Evolutionary conservation across 441 rosid species (phyloP), one percentile per base, ranked within the genome.

Genomic region (Populus tomentosa): DNA sequence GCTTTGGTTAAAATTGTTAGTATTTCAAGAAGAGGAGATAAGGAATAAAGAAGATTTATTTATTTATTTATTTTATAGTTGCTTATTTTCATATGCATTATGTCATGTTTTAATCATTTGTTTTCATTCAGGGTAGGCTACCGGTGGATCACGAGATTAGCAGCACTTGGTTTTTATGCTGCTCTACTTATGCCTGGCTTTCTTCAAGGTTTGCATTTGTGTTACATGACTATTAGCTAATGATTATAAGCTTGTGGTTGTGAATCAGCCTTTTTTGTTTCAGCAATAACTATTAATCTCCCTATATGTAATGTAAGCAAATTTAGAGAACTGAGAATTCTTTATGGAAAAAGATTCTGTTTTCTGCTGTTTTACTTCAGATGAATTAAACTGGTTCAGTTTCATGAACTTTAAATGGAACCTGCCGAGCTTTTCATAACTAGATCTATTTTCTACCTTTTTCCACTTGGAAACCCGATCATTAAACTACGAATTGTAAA

Each of bases 71-170:
- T 20, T 71, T 24, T 5, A 38, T 30, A 3, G 26, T 20, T 75
- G 62, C 32, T 2, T 80, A 26, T 11, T 38, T 38, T 35, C 33
- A 8, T 74, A 67, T 62, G 75, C 67, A 56, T 18, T 14, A 63
- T 74, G 69, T 72, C 30, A 77, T 70, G 32, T 81, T 82, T 69
- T 56, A 84, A 86, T 74, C 81, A 76, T 79, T 77, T 72, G 74
- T 85, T 80, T 84, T 77, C 69, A 67, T 89, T 81, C 97, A 95
- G 98, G 97, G 78, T 95, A 89, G 99, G 99, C 80, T 95, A 88
- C 78, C 89, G 93, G 70, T 91, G 95, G 93, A 87, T 89, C 32
- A 82, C 85, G 42, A 87, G 87, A 77, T 84, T 89, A 56, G 75
- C 82, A 65, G 92, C 86, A 46, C 93, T 91, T 77, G 80, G 79